phyloP scores from a whole-genome alignment of 805 yeast genomes.

The Suhomyces sp. region DNA sequence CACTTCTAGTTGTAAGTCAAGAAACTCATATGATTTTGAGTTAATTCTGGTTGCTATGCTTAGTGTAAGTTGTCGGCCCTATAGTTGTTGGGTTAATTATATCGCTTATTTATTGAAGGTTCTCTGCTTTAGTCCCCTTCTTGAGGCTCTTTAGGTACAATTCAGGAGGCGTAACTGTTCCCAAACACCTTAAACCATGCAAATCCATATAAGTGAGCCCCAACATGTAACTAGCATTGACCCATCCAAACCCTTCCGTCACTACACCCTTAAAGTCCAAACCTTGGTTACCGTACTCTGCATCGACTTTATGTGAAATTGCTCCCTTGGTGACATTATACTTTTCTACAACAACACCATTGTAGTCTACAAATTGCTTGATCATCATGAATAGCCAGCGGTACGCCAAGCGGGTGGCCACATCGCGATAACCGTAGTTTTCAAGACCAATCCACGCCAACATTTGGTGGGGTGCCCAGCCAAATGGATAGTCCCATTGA shows the following conservation, averaged over 20 bases:
- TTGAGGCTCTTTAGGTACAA: constrained; percentile 48
- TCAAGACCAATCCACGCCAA: constrained; percentile 85
- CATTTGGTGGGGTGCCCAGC: constrained; percentile 99
- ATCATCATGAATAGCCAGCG: constrained; percentile 92
- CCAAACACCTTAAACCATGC: constrained; percentile 72
- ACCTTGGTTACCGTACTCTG: constrained; percentile 97
- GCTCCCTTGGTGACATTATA: constrained; percentile 82
- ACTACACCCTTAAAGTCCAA: constrained; percentile 89
- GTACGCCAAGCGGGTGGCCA: constrained; percentile 69
- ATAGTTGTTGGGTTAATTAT: neutral
- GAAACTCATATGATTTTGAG: too few species aligned
- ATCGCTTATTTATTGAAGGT: too few species aligned
- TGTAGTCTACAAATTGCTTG: constrained; percentile 83
- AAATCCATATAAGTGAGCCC: constrained; percentile 67
- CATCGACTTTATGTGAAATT: constrained; percentile 88
- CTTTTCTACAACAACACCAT: constrained; percentile 94
- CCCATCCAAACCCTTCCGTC: constrained; percentile 98
- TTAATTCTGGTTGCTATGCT: too few species aligned
- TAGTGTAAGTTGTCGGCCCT: too few species aligned
- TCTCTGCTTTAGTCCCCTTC: neutral
- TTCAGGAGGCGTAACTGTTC: constrained; percentile 71
- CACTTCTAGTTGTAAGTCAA: too few species aligned
- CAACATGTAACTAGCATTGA: constrained; percentile 76
- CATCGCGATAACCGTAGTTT: constrained; percentile 64
- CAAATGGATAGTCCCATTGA: constrained; percentile 98